These are phyloP conservation scores for Saccharum spontaneum DNA, from an alignment of 176 grass and related monocot genomes.

Conservation along the genomic window DNA sequence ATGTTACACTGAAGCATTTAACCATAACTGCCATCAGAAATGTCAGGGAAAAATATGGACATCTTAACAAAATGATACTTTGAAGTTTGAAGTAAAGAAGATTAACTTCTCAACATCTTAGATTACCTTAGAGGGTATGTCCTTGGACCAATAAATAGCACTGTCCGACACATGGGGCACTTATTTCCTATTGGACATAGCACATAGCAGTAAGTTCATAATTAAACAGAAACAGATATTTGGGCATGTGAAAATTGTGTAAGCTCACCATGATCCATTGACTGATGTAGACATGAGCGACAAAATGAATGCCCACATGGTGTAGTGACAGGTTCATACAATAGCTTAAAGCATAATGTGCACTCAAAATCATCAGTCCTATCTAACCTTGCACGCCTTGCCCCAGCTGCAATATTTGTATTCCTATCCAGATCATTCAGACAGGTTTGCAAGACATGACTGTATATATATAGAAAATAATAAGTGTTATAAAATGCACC, in stretches of 20 bases:
- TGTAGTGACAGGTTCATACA: constrained; percentile 98
- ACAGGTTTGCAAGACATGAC: constrained; percentile 68
- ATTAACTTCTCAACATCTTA: constrained; percentile 14
- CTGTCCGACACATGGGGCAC: constrained; percentile 94
- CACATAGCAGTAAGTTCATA: constrained; percentile 32
- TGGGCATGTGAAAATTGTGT: constrained; percentile 31
- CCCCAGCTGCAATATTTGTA: constrained; percentile 56
- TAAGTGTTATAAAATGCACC: constrained; percentile 19
- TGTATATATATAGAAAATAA: constrained; percentile 52
- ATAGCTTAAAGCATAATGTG: constrained; percentile 90
- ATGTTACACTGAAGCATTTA: constrained; percentile 76
- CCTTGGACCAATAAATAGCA: constrained; percentile 93
- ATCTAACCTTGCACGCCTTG: constrained; percentile 55
- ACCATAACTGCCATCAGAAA: constrained; percentile 53
- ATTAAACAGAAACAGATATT: constrained; percentile 33
- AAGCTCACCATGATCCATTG: constrained; percentile 94
- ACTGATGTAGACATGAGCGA: constrained; percentile 85
- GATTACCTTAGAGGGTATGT: constrained; percentile 87
- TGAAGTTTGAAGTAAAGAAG: constrained; percentile 17
- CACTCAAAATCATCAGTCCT: constrained; percentile 94
- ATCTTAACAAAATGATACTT: constrained; percentile 18
- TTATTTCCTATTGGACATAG: constrained; percentile 74
- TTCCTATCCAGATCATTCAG: constrained; percentile 68
- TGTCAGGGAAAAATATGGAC: constrained; percentile 13
- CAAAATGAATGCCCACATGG: constrained; percentile 99